These are phyloP conservation scores for Spencermartinsiella europaea DNA, from an alignment of 805 yeast species.

Conservation along the genomic window DNA sequence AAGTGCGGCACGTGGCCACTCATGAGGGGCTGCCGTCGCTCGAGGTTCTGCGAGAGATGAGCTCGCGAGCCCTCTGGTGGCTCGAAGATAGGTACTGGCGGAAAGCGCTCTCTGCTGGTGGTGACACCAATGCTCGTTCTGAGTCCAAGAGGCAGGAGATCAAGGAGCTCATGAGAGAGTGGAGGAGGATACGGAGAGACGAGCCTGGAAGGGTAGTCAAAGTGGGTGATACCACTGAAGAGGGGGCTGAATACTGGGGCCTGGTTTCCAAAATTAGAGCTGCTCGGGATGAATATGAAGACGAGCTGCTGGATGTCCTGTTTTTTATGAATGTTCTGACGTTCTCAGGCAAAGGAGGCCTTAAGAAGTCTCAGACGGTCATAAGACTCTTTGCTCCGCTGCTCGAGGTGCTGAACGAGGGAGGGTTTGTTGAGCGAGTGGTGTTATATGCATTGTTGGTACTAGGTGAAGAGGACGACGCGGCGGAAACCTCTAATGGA, in stretches of 20 bases:
- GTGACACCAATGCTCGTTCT: conserved; percentile 4
- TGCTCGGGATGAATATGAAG: conserved; percentile 16
- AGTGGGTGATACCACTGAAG: conserved; percentile 40
- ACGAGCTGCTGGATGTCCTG: conserved; percentile 27
- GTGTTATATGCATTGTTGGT: conserved; percentile 4
- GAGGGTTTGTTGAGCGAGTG: conserved; percentile 11
- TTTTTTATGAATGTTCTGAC: conserved; percentile 33
- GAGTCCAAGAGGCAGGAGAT: conserved; percentile 18
- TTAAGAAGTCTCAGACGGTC: conserved; percentile 1
- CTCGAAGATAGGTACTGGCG: conserved; percentile 69
- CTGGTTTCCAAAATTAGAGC: conserved; percentile 29
- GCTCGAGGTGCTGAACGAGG: conserved; percentile 13
- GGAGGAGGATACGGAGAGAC: conserved; percentile 46
- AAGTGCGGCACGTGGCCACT: conserved; percentile 82
- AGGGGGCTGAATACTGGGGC: conserved; percentile 41
- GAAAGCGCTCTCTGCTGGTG: neutral
- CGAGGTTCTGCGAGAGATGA: conserved; percentile 57
- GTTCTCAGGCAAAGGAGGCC: conserved; percentile 15
- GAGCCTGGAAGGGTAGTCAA: conserved; percentile 38
- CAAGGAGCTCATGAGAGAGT: conserved; percentile 40
- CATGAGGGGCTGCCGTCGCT: conserved; percentile 79
- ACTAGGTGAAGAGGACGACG: neutral
- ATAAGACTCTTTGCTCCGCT: conserved; percentile 19
- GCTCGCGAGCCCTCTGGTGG: conserved; percentile 68
- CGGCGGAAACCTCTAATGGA: neutral